These are phyloP conservation scores for Xylariaceae sp. DNA, from an alignment of 2,329 filamentous ascomycete genomes.

Conservation along the genomic window DNA sequence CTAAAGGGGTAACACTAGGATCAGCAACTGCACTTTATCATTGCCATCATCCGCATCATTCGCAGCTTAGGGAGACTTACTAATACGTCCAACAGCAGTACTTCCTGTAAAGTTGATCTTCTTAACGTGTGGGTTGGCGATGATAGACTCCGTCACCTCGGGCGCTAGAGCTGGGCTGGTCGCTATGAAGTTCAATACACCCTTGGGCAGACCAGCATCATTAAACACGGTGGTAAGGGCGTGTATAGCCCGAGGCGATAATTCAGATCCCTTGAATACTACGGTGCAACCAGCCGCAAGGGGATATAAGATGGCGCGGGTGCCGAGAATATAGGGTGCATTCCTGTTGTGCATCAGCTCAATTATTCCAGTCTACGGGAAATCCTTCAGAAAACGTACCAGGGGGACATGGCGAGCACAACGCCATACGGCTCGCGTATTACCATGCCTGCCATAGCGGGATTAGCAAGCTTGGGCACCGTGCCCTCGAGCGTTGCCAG, in stretches of 20 bases:
- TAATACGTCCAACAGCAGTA: conserved; percentile 58
- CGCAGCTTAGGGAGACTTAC: conserved; percentile 6
- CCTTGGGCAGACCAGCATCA: conserved; percentile 61
- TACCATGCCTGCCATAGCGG: conserved; percentile 57
- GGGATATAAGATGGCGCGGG: conserved; percentile 46
- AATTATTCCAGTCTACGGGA: background rate
- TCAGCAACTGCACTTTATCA: background rate
- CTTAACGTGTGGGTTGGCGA: conserved; percentile 55
- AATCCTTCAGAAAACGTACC: conserved; percentile 46
- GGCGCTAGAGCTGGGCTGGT: conserved; percentile 53
- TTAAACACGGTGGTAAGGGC: conserved; percentile 51
- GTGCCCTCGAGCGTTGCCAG: conserved; percentile 34
- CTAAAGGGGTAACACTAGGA: conserved; percentile 1
- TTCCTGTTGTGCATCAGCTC: conserved; percentile 32
- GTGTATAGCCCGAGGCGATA: conserved; percentile 53
- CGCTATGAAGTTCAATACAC: conserved; percentile 59
- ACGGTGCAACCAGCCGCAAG: conserved; percentile 61
- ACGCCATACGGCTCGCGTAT: conserved; percentile 75
- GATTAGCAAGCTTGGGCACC: conserved; percentile 34
- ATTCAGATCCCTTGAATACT: conserved; percentile 59
- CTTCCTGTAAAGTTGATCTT: conserved; percentile 70
- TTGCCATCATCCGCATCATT: background rate
- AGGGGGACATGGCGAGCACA: conserved; percentile 72
- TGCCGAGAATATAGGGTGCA: conserved; percentile 39
- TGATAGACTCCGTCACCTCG: conserved; percentile 54